Evolutionary conservation across 179 eudicot genomes (phyloP).

Genomic region (Silene noctiflora): DNA sequence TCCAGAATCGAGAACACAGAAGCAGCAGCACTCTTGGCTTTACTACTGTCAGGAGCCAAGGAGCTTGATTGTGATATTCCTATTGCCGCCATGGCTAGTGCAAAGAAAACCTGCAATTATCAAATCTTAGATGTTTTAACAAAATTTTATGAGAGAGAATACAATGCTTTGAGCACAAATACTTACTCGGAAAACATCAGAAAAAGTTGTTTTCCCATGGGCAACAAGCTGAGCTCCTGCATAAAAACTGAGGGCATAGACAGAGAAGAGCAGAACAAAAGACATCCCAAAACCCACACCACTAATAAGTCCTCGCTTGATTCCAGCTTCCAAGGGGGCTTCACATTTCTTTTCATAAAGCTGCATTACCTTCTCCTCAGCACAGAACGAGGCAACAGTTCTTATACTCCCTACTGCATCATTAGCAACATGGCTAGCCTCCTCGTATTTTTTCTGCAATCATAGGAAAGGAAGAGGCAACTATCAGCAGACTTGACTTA

Average conservation of each 20-base stretch:
- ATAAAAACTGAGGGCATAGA: constrained; percentile 18
- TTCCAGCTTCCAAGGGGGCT: constrained; percentile 14
- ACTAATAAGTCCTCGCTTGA: constrained; percentile 20
- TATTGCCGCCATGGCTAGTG: constrained; percentile 30
- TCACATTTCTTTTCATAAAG: constrained; percentile 19
- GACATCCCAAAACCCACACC: constrained; percentile 20
- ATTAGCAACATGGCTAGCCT: constrained; percentile 18
- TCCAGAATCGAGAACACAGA: constrained; percentile 26
- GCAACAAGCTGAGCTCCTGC: constrained; percentile 19
- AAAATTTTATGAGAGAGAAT: too few relatives aligned
- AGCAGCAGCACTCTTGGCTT: constrained; percentile 26
- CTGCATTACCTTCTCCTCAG: constrained; percentile 16
- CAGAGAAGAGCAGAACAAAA: constrained; percentile 7
- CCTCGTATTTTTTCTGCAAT: constrained; percentile 19
- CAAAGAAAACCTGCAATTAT: constrained; percentile 27
- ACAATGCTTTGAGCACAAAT: not conserved
- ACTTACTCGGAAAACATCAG: constrained; percentile 15
- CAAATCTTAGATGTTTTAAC: not conserved
- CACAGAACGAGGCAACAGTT: constrained; percentile 16
- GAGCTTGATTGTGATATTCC: constrained; percentile 32
- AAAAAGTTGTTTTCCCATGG: constrained; percentile 16
- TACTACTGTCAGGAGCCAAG: constrained; percentile 25
- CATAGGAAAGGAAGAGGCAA: not conserved
- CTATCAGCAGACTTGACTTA: not conserved
- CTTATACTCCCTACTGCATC: constrained; percentile 19